A percentile compares a stretch with the other conserved stretches of the same genome.
These are phyloP conservation scores for Penicillium macrosclerotiorum DNA, from an alignment of 495 filamentous ascomycete species.

Conservation along the genomic window DNA sequence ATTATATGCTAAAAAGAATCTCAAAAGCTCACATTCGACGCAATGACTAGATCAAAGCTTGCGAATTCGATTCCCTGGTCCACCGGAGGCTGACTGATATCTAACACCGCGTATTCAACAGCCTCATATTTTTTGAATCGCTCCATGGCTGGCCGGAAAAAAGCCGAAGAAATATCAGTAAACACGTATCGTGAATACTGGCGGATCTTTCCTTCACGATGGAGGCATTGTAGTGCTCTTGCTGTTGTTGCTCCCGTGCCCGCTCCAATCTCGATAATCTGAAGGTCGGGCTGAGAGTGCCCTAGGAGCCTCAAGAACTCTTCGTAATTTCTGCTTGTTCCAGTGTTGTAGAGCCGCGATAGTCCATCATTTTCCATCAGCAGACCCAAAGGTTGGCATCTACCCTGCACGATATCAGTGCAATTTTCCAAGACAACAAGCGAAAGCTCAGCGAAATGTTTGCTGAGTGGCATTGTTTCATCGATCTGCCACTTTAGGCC, in stretches of 20 bases:
- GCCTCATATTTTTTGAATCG: neutral
- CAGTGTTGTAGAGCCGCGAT: conserved; percentile 10
- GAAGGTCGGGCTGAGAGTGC: conserved; percentile 24
- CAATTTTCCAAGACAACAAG: neutral
- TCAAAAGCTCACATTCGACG: conserved; percentile 14
- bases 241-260: conserved; percentile 32
- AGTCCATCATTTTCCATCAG: neutral
- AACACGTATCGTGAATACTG: conserved; percentile 33
- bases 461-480: neutral
- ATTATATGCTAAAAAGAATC: neutral
- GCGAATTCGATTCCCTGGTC: conserved; percentile 28
- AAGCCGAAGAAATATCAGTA: conserved; percentile 47
- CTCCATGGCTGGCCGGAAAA: conserved; percentile 35
- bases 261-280: conserved; percentile 40
- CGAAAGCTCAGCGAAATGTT: neutral
- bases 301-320: conserved; percentile 10
- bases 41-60: conserved; percentile 31
- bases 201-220: neutral
- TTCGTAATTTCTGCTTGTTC: neutral
- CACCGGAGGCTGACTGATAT: conserved; percentile 5
- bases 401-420: neutral
- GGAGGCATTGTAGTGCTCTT: conserved; percentile 9
- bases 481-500: neutral
- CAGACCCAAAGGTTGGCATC: neutral
- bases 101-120: neutral